Base-by-base conservation (phyloP, 2,329 filamentous ascomycete genomes). In the Sclerotinia sclerotiorum region DNA sequence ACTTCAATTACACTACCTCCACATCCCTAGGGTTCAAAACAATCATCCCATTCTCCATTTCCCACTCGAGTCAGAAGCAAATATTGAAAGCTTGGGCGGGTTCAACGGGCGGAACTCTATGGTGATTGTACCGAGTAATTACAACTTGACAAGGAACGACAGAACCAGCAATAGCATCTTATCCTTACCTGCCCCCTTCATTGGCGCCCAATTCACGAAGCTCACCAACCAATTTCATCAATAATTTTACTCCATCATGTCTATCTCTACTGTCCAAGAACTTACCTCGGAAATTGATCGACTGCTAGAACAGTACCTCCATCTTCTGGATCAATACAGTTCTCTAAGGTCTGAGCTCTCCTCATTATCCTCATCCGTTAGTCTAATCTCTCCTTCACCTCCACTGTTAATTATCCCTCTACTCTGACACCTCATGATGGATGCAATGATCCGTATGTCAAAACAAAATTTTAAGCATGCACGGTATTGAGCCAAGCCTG, bases 301-400 rank as follows among this genome's bases (percentile, higher is more conserved):
- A 27, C 48, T 68, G 21, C n/a, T 68, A 15, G 58, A 55, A 55
- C 83, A 81, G 52, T 92, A 93, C 76, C 84, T 93, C 19, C 70
- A 77, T 67, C 82, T 90, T 1, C 80, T 93, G 1, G 84, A 93
- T 76, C 81, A 87, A 72, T 93, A 93, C 80, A 85, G 87, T 13
- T 77, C 78, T n/a, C 83, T 90, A 6, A 85, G 87, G 69, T 76
- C 80, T 46, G 77, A 84, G 54, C 82, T 93, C 49, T 81, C 82
- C 55, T 75, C 77, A n/a, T 79, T 85, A 32, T 84, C 91, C 71
- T 80, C 84, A 32, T 64, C 66, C 2, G 66, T 68, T 24, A 39
- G 57, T 68, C 94, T 80, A 85, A 85, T 87, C 17, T 87, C 78
- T 27, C 83, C 90, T 3, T 86, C 86, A 69, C 76, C 80, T 35